phyloP scores from a whole-genome alignment of 179 eudicot genomes.

The Beta macrorhiza region DNA sequence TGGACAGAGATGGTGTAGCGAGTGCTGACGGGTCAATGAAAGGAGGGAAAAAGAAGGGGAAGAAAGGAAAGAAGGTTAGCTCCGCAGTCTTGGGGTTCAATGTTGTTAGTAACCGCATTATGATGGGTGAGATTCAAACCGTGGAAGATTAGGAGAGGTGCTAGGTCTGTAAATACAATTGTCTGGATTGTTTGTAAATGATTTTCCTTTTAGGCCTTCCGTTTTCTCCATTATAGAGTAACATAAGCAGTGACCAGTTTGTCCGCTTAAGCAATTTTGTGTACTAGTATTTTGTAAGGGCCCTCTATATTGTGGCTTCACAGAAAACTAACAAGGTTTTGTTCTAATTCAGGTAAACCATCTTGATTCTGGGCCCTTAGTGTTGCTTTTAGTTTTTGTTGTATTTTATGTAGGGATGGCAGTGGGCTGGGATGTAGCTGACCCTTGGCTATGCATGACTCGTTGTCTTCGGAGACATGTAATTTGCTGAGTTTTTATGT shows the following conservation, averaged over 20 bases:
- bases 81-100: constrained; percentile 80
- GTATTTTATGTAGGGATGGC: no score
- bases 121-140: constrained; percentile 99
- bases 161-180: constrained; percentile 49
- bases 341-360: constrained; percentile 2
- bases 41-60: constrained; percentile 91
- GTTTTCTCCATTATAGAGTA: constrained; percentile 31
- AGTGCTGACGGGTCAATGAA: constrained; percentile 53
- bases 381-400: neutral
- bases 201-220: constrained; percentile 19
- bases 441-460: no score
- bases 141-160: constrained; percentile 63
- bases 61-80: constrained; percentile 96
- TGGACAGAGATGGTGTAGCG: constrained; percentile 27
- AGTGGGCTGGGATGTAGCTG: no score
- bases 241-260: constrained; percentile 34
- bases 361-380: neutral
- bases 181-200: constrained; percentile 45
- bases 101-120: constrained; percentile 95
- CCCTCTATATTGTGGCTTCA: constrained; percentile 29
- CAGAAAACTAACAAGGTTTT: constrained; percentile 22
- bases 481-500: no score
- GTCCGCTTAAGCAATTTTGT: constrained; percentile 50
- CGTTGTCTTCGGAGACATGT: no score
- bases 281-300: constrained; percentile 26